A percentile compares a stretch with the other conserved stretches of the same genome.
Evolutionary conservation across 2,329 filamentous ascomycete species (phyloP).

Genomic region (Shiraia bambusicola): DNA sequence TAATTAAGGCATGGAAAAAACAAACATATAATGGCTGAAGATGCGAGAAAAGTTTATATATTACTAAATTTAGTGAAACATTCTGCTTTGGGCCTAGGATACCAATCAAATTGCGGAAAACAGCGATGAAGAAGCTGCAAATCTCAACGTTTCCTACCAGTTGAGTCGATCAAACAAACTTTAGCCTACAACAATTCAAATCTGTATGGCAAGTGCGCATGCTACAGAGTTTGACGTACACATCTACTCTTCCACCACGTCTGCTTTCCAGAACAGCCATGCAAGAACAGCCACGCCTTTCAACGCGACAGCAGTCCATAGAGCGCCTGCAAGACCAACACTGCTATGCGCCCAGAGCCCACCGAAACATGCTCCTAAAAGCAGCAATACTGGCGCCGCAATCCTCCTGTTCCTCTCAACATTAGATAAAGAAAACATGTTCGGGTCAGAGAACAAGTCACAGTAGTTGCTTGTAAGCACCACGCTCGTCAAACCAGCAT

Average conservation of each 20-base stretch:
- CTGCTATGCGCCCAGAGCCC: slow-evolving; percentile 57
- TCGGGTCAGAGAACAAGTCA: slow-evolving; percentile 70
- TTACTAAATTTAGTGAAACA: too few relatives aligned
- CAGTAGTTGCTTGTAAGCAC: slow-evolving; percentile 82
- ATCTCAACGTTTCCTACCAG: neutral
- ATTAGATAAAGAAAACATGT: slow-evolving; percentile 51
- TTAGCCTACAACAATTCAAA: too few relatives aligned
- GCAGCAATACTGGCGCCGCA: slow-evolving; percentile 54
- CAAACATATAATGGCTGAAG: too few relatives aligned
- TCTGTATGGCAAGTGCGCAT: too few relatives aligned
- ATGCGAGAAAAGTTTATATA: too few relatives aligned
- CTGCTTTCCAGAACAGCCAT: slow-evolving; percentile 47
- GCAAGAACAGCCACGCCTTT: slow-evolving; percentile 44
- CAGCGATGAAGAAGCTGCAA: too few relatives aligned
- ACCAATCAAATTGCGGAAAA: too few relatives aligned
- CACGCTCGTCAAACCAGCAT: slow-evolving; percentile 72
- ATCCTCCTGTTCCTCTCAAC: slow-evolving; percentile 56
- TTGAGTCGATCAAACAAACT: neutral
- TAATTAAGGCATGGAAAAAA: too few relatives aligned
- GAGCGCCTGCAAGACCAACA: slow-evolving; percentile 53
- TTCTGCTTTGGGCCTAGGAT: too few relatives aligned
- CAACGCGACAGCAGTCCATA: slow-evolving; percentile 51
- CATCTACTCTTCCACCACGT: slow-evolving; percentile 21
- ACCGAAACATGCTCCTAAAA: slow-evolving; percentile 57
- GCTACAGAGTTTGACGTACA: neutral